These are phyloP conservation scores for Aspergillus niger DNA, from an alignment of 2,329 filamentous ascomycete species.

Conservation along the genomic window DNA sequence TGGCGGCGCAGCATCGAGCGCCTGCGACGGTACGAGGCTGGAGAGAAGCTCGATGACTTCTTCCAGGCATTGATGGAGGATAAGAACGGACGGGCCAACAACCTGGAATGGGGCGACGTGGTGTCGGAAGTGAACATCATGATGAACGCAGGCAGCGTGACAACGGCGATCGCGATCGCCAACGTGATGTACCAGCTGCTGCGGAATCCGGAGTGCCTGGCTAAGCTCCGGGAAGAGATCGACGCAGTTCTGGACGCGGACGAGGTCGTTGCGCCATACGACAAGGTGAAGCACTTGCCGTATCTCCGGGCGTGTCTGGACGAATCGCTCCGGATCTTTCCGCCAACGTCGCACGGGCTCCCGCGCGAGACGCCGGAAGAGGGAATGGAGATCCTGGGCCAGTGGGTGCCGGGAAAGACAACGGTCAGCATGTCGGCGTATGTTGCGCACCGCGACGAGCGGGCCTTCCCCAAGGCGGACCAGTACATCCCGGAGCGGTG, in stretches of 20 bases:
- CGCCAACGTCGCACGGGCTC: constrained; percentile 48
- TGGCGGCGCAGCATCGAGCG: constrained; percentile 45
- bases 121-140: constrained; percentile 54
- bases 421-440: constrained; percentile 48
- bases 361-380: constrained; percentile 50
- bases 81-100: constrained; percentile 47
- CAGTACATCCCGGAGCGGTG: constrained; percentile 47
- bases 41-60: constrained; percentile 62
- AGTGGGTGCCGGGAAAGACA: constrained; percentile 50
- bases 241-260: constrained; percentile 47
- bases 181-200: constrained; percentile 58
- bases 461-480: constrained; percentile 42
- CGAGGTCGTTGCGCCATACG: constrained; percentile 52
- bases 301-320: constrained; percentile 57
- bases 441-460: constrained; percentile 41
- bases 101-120: constrained; percentile 61
- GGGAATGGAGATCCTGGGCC: constrained; percentile 47
- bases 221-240: constrained; percentile 49
- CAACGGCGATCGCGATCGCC: constrained; percentile 56
- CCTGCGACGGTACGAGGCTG: constrained; percentile 40
- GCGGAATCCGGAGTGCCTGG: constrained; percentile 46
- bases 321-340: constrained; percentile 51
- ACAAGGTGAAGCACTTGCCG: constrained; percentile 54
- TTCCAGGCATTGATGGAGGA: constrained; percentile 59
- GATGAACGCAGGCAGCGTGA: constrained; percentile 55